Percentiles rank a stretch among this genome's conserved stretches.
Evolutionary conservation across 106 monocot species (phyloP).

Genomic region (Dendrobium catenatum): DNA sequence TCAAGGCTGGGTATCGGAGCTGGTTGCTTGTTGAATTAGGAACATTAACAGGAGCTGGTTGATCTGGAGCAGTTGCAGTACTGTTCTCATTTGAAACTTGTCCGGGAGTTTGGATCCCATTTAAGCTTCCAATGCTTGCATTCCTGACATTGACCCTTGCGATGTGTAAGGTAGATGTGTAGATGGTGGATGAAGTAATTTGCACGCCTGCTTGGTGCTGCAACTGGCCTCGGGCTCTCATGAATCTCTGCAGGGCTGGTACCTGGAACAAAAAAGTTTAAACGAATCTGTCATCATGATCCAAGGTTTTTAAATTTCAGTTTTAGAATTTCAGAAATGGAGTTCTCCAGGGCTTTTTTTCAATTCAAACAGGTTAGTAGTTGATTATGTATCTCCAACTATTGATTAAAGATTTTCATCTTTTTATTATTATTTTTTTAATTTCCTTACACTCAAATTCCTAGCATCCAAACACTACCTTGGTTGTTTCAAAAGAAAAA

Average conservation of each 20-base stretch:
- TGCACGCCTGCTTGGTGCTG: constrained; percentile 83
- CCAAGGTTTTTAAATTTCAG: no score
- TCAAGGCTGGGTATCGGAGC: constrained; percentile 19
- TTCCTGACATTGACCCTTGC: constrained; percentile 75
- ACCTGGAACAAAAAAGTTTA: constrained; percentile 32
- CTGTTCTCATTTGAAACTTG: constrained; percentile 12
- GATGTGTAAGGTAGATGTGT: constrained; percentile 86
- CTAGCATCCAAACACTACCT: no score
- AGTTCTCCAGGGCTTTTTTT: no score
- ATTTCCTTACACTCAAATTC: no score
- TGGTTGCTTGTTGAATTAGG: constrained; percentile 4
- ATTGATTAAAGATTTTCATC: no score
- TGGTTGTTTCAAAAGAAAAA: no score
- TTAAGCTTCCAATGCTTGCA: constrained; percentile 10
- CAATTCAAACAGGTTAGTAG: no score
- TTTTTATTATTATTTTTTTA: no score
- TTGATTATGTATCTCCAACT: no score
- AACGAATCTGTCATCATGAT: no score
- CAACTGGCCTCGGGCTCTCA: constrained; percentile 60
- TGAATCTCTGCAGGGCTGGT: constrained; percentile 88
- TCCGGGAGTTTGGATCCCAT: background rate
- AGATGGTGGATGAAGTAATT: constrained; percentile 84
- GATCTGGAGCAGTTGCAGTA: constrained; percentile 8
- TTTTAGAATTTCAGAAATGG: no score
- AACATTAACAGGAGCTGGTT: constrained; percentile 2